A percentile compares a stretch with the other conserved stretches of the same genome.
phyloP scores from a whole-genome alignment of 177 flowering plant species.

The Vitis hybrid region DNA sequence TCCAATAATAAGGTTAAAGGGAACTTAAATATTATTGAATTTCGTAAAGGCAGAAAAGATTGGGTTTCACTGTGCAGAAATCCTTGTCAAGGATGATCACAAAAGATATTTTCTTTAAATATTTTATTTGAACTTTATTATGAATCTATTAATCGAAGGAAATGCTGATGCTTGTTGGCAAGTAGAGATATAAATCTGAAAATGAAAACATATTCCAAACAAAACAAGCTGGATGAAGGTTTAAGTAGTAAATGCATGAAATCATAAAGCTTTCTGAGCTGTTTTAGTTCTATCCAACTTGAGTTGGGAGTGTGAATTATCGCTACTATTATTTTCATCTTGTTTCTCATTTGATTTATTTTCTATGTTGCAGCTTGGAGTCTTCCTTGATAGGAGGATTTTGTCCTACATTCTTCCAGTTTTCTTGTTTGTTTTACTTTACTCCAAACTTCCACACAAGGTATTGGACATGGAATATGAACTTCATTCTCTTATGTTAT shows the following conservation, averaged over 20 bases:
- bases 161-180: no score
- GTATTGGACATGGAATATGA: constrained; percentile 31
- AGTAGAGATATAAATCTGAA: no score
- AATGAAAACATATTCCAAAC: no score
- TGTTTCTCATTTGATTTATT: constrained; percentile 12
- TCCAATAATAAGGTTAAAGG: no score
- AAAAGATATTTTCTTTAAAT: no score
- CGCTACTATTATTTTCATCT: neutral
- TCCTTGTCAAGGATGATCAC: no score
- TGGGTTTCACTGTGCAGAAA: no score
- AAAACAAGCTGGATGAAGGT: neutral
- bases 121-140: no score
- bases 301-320: neutral
- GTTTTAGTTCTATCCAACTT: no score
- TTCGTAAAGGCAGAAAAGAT: no score
- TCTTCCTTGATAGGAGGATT: constrained; percentile 80
- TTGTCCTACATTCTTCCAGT: constrained; percentile 60
- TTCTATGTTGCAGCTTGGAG: constrained; percentile 67
- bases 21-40: no score
- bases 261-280: neutral
- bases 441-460: constrained; percentile 99
- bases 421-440: constrained; percentile 70
- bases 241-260: neutral
- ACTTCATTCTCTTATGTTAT: constrained; percentile 3
- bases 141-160: no score